Evolutionary conservation across 495 filamentous ascomycete genomes (phyloP).

Genomic region (Tuber magnatum): DNA sequence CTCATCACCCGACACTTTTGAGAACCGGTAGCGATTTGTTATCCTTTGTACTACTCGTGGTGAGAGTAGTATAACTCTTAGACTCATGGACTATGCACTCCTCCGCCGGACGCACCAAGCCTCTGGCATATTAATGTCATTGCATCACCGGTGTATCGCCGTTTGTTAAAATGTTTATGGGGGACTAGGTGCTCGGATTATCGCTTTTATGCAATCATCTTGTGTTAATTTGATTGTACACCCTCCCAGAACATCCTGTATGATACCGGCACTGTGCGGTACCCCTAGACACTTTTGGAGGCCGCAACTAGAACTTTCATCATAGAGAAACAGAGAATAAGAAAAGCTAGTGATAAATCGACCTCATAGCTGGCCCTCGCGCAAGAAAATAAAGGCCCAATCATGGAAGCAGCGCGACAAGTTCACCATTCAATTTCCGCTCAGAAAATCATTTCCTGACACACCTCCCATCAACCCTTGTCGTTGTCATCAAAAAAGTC

Average conservation of each 20-base stretch:
- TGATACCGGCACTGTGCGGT: neutral
- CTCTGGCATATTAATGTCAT: neutral
- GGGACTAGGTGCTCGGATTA: too few species aligned
- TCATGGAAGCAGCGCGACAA: neutral
- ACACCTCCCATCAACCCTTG: neutral
- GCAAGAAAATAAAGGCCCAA: neutral
- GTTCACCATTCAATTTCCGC: neutral
- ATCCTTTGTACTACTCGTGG: too few species aligned
- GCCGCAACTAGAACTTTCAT: neutral
- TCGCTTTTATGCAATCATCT: neutral
- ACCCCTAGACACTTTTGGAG: neutral
- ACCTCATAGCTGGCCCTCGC: neutral
- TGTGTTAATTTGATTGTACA: neutral
- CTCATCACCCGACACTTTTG: neutral
- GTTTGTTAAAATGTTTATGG: too few species aligned
- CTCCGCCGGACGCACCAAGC: neutral
- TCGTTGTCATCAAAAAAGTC: constrained; percentile 4
- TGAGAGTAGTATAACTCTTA: neutral
- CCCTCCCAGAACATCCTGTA: neutral
- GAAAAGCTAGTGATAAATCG: neutral
- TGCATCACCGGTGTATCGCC: neutral
- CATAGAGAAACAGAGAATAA: neutral
- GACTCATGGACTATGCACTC: neutral
- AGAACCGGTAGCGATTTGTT: neutral
- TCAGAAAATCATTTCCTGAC: neutral